These are phyloP conservation scores for Suhomyces pyralidae DNA, from an alignment of 805 yeast species.

Conservation along the genomic window DNA sequence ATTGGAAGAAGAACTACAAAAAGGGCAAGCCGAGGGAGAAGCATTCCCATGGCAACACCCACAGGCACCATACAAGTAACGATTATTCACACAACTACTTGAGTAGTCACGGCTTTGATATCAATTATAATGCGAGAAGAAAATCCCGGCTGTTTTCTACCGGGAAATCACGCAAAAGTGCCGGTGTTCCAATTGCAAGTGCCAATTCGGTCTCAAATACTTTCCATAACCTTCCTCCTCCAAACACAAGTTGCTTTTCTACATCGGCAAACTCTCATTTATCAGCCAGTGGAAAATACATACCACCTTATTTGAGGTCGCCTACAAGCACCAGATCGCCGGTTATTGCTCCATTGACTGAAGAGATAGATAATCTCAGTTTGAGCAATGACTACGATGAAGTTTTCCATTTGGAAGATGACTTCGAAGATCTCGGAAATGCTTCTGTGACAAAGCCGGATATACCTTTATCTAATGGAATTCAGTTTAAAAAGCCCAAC, in stretches of 20 bases:
- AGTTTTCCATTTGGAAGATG: constrained; percentile 44
- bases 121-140: constrained; percentile 5
- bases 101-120: neutral
- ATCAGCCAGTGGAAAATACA: constrained; percentile 30
- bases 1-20: constrained; percentile 25
- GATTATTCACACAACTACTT: neutral
- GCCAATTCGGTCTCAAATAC: neutral
- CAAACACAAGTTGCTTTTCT: neutral
- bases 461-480: constrained; percentile 2
- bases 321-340: constrained; percentile 34
- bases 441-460: neutral
- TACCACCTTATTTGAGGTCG: constrained; percentile 43
- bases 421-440: constrained; percentile 19
- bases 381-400: constrained; percentile 31
- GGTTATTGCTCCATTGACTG: constrained; percentile 30
- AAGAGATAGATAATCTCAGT: constrained; percentile 33
- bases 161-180: constrained; percentile 6
- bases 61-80: constrained; percentile 2
- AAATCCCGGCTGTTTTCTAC: constrained; percentile 14
- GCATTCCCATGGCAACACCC: neutral
- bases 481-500: constrained; percentile 14
- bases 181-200: neutral
- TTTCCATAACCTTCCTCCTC: constrained; percentile 6
- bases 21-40: constrained; percentile 6
- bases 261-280: constrained; percentile 1